Percentiles rank a stretch among this genome's conserved stretches.
These are phyloP conservation scores for Pouteria campechiana DNA, from an alignment of 179 eudicot genomes.

Conservation along the genomic window DNA sequence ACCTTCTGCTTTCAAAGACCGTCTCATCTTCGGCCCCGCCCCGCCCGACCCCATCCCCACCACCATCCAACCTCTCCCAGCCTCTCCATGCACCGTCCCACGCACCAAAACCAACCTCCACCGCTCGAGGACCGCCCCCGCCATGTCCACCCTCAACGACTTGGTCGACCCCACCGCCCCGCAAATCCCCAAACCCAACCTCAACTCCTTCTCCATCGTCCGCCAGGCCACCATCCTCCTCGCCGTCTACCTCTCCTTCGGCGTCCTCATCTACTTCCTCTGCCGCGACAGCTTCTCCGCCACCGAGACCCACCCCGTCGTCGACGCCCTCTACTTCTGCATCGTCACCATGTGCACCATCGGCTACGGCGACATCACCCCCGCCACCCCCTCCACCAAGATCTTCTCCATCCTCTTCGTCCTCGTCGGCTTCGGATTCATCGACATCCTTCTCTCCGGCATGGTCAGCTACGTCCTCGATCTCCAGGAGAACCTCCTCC, in stretches of 20 bases:
- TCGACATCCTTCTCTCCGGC: slow-evolving; percentile 81
- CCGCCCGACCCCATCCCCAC: slow-evolving; percentile 6
- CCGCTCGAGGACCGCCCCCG: slow-evolving; percentile 88
- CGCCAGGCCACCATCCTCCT: slow-evolving; percentile 59
- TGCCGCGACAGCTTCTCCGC: slow-evolving; percentile 39
- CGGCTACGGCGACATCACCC: slow-evolving; percentile 96
- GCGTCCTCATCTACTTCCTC: slow-evolving; percentile 53
- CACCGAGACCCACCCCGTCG: slow-evolving; percentile 71
- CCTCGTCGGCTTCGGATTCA: slow-evolving; percentile 87
- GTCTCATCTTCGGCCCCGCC: slow-evolving; percentile 62
- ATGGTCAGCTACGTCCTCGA: slow-evolving; percentile 93
- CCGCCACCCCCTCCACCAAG: slow-evolving; percentile 58
- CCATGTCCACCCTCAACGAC: slow-evolving; percentile 72
- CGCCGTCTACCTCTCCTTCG: slow-evolving; percentile 55
- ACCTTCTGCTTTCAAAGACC: slow-evolving; percentile 67
- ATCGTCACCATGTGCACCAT: slow-evolving; percentile 99
- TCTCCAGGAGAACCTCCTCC: slow-evolving; percentile 78
- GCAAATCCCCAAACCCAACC: slow-evolving; percentile 25
- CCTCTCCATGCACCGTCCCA: slow-evolving; percentile 13
- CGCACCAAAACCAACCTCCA: slow-evolving; percentile 43
- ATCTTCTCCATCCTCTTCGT: slow-evolving; percentile 81
- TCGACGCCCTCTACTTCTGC: slow-evolving; percentile 92
- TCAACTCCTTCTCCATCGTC: slow-evolving; percentile 36
- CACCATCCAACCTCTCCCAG: slow-evolving; percentile 15
- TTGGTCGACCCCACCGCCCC: slow-evolving; percentile 8